Base-by-base conservation (phyloP, 768 basidiomycete genomes). In the Hypholoma fasciculare region DNA sequence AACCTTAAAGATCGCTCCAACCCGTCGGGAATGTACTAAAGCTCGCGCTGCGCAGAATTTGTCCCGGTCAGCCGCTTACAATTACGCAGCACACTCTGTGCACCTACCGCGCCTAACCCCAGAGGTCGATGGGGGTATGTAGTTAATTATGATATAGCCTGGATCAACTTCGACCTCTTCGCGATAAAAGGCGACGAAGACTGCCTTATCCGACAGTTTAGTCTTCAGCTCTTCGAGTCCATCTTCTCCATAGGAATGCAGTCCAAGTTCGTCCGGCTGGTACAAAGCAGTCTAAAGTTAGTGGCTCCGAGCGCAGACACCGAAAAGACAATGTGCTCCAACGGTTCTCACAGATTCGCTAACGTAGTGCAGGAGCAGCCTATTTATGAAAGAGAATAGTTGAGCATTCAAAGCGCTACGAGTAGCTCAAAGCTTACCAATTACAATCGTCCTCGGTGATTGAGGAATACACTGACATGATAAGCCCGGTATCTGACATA, bases 201-300 rank as follows among this genome's bases (percentile, higher is more conserved):
- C 72, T 47, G 74, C 67, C 8, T 72, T 63, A 56, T 79, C 74
- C 43, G 73, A 68, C 13, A 82, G 69, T 56, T 69, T 76, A 47
- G 71, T 74, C 61, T 82, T 82, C 56, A 83, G 65, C 54, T 82
- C 79, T 37, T 74, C 70, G 20, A 82, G 70, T 13, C 79, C 80
- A 12, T 75, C 71, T 11, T 62, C 61, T 14, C 81, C 81, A 40
- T 72, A 72, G 20, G 73, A 76, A 62, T 74, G 66, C 11, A 82
- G 62, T 16, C 69, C 71, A 49, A 81, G 67, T 42, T 76, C 73
- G 55, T 81, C 77, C 17, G 66, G 64, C 75, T 79, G 56, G 26
- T 43, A 56, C 58, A 49, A 62, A 47, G 59, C 60, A 60, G 39
- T 34, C 30, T 26, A 48, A 37, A 58, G 42, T 50, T 16, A 46